phyloP scores from a whole-genome alignment of 306 rosid genomes.

The Vicia faba region DNA sequence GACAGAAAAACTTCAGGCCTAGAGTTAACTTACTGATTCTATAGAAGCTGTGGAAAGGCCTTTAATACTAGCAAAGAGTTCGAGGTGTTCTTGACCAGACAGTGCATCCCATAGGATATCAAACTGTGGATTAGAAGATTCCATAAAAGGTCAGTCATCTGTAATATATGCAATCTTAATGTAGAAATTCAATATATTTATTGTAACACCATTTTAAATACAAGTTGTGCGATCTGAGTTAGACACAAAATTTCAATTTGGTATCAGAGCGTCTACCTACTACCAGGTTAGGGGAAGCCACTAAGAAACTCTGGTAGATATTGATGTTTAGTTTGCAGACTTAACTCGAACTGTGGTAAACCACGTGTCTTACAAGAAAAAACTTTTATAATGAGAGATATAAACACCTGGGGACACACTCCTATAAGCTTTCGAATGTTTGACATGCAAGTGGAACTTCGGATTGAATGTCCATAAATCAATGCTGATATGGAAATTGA shows the following conservation, averaged over 20 bases:
- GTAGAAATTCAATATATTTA: background rate
- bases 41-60: conserved; percentile 72
- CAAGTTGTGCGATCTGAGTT: background rate
- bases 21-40: conserved; percentile 53
- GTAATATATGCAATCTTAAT: conserved; percentile 16
- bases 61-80: conserved; percentile 77
- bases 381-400: conserved; percentile 23
- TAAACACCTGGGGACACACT: conserved; percentile 92
- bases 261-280: background rate
- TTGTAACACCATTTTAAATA: background rate
- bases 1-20: conserved; percentile 27
- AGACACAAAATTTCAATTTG: background rate
- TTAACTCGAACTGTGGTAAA: background rate
- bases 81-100: conserved; percentile 82
- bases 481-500: conserved; percentile 54
- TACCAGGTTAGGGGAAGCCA: background rate
- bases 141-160: conserved; percentile 20
- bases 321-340: background rate
- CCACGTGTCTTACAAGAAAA: conserved; percentile 26
- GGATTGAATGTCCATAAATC: conserved; percentile 73
- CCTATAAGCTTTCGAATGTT: conserved; percentile 76
- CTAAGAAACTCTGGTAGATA: background rate
- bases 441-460: conserved; percentile 72
- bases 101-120: conserved; percentile 89
- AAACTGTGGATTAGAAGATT: conserved; percentile 53